Evolutionary conservation across 2,329 filamentous ascomycete species (phyloP), one percentile per base, ranked within the genome.

Genomic region (Fusarium palustre): DNA sequence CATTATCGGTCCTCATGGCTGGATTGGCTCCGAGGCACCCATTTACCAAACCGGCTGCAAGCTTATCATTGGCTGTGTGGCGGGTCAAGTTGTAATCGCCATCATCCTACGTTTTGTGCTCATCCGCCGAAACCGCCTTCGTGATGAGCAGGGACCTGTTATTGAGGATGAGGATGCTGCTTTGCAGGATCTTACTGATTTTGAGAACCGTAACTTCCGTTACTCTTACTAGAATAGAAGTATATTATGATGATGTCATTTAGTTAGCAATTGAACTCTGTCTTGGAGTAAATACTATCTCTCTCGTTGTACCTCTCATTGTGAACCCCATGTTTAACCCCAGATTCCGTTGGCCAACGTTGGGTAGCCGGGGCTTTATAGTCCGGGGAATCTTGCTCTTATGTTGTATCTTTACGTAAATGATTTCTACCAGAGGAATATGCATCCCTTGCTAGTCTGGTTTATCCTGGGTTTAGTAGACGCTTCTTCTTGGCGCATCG

Each of bases 41-140:
- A 76, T 81, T 4, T 88, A 88, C 50, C 76, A 80, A 39, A 88
- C 85, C 0, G 87, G 86, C 4, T 86, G 83, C 65, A 86, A 82
- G 55, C 55, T 73, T 28, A 74, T 75, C 22, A 71, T 75, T 9
- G 73, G 72, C 8, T 75, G 73, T 49, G 65, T 61, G 13, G 71
- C 69, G 2, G 72, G 63, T 2, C 73, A 75, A 22, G 71, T 63
- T 3, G 33, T 38, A 15, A 47, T 75, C 8, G 72, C 73, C 3
- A 42, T 72, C 11, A 22, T 28, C 2, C 65, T 75, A 2, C 73
- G 73, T 0, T 68, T 55, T 24, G 49, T 75, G 3, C 64, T 75
- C 8, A 74, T 75, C 45, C 73, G 72, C 4, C 69, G 73, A 18
- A 75, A 75, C 55, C 64, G 54, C 33, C 48, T 71, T 10, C 73